phyloP scores from a whole-genome alignment of 495 filamentous ascomycete genomes.

The Daldinia grandis region DNA sequence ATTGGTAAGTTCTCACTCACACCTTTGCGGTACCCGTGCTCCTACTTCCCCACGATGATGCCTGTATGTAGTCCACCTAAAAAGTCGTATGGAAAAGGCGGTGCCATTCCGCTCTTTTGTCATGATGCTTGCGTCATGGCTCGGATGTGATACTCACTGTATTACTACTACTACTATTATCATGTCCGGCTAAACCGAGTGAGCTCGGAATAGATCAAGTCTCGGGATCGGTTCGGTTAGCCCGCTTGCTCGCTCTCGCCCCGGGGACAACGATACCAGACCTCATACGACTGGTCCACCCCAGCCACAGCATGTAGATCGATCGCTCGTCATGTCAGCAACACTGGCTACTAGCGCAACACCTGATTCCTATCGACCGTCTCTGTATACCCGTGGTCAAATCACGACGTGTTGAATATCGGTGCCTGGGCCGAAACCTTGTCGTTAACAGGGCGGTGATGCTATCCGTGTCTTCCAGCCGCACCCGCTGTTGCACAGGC shows the following conservation, averaged over 20 bases:
- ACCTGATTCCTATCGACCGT: not conserved
- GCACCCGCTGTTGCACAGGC: constrained; percentile 12
- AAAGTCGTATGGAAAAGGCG: not conserved
- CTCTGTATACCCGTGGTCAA: not conserved
- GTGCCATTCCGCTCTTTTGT: not conserved
- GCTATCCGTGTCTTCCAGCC: constrained; percentile 7
- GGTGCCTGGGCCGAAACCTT: constrained; percentile 22
- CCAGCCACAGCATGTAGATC: not conserved
- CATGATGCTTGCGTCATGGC: not conserved
- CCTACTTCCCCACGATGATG: constrained; percentile 4
- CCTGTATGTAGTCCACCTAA: not conserved
- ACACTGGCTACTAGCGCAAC: not conserved
- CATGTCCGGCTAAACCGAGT: not conserved
- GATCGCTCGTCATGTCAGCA: not conserved
- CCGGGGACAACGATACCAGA: not conserved
- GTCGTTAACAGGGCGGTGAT: constrained; percentile 23
- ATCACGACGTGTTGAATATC: constrained; percentile 21
- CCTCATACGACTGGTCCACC: not conserved
- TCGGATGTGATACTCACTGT: not conserved
- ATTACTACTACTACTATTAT: not conserved
- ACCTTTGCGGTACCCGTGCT: constrained; percentile 7
- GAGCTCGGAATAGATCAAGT: not conserved
- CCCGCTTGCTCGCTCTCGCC: not conserved
- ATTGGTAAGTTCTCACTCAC: constrained; percentile 11
- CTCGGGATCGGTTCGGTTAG: not conserved